phyloP scores from a whole-genome alignment of 495 filamentous ascomycete species.

The Jackrogersella multiformis region DNA sequence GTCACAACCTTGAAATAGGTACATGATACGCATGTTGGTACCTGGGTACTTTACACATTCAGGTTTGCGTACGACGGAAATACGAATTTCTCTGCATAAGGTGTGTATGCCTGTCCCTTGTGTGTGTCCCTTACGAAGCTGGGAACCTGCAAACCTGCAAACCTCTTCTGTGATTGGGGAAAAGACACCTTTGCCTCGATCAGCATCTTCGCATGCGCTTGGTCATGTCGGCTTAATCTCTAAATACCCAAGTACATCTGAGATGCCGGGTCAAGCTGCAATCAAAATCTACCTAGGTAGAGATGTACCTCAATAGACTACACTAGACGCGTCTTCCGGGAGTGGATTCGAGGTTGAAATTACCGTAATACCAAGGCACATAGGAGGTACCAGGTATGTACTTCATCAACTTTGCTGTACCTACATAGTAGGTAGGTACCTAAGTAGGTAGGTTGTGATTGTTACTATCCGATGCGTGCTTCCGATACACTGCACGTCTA shows the following conservation, averaged over 20 bases:
- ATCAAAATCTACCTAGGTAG: not conserved
- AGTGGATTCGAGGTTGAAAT: slow-evolving; percentile 11
- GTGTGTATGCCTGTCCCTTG: too few species aligned
- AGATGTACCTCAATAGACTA: slow-evolving; percentile 6
- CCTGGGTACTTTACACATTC: slow-evolving; percentile 5
- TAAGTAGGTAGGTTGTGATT: not conserved
- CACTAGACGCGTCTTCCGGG: slow-evolving; percentile 11
- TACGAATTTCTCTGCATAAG: slow-evolving; percentile 26
- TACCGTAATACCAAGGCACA: slow-evolving; percentile 15
- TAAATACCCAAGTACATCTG: not conserved
- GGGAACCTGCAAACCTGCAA: not conserved
- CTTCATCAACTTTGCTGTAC: not conserved
- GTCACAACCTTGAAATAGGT: too few species aligned
- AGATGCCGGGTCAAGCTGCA: slow-evolving; percentile 2
- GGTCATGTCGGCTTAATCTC: slow-evolving; percentile 8
- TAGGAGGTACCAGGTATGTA: slow-evolving; percentile 10
- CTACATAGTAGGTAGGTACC: not conserved
- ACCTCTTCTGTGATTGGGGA: not conserved
- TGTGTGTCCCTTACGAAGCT: too few species aligned
- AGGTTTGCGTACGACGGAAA: slow-evolving; percentile 22
- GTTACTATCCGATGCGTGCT: slow-evolving; percentile 22
- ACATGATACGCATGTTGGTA: not conserved
- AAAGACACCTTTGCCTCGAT: not conserved
- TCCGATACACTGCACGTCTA: not conserved
- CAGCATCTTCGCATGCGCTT: not conserved